Conservation (phyloP, 2,329 filamentous ascomycete genomes). For the Colletotrichum chlorophyti region DNA sequence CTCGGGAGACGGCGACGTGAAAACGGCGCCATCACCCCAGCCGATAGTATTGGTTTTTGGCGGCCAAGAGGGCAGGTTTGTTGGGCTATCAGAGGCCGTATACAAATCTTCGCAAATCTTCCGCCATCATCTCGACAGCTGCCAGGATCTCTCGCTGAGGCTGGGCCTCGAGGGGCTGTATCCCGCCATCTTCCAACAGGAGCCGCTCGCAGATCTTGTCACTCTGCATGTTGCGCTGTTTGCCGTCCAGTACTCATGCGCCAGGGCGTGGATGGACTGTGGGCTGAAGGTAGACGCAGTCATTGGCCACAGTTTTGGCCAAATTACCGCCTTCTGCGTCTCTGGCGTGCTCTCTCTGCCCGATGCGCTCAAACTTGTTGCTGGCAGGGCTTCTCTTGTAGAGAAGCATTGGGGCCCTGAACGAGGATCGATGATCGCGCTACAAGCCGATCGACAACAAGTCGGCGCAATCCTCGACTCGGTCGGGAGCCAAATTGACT, state of each 20-base stretch:
- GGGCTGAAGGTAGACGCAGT: neutral
- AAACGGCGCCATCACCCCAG: neutral
- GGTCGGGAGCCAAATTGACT: neutral
- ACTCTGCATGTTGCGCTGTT: constrained; percentile 40
- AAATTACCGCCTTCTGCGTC: constrained; percentile 42
- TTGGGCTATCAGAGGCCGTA: neutral
- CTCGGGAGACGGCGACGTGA: neutral
- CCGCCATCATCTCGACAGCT: constrained; percentile 41
- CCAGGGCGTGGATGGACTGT: constrained; percentile 4
- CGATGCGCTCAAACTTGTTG: constrained; percentile 39
- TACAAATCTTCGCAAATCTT: constrained; percentile 31
- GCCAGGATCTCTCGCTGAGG: constrained; percentile 35
- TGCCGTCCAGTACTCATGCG: constrained; percentile 2
- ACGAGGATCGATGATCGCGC: constrained; percentile 39
- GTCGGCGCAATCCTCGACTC: neutral
- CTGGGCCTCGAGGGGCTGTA: constrained; percentile 40
- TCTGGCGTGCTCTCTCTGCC: constrained; percentile 36
- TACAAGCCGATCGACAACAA: constrained; percentile 18
- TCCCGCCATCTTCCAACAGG: constrained; percentile 37
- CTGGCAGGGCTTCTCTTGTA: constrained; percentile 39
- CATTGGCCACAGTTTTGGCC: constrained; percentile 44
- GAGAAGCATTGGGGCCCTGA: constrained; percentile 35
- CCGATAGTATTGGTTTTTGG: constrained; percentile 44
- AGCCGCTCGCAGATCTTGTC: constrained; percentile 35
- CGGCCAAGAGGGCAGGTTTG: constrained; percentile 38